phyloP scores from a whole-genome alignment of 345 rosid species.

The Pistacia atlantica region DNA sequence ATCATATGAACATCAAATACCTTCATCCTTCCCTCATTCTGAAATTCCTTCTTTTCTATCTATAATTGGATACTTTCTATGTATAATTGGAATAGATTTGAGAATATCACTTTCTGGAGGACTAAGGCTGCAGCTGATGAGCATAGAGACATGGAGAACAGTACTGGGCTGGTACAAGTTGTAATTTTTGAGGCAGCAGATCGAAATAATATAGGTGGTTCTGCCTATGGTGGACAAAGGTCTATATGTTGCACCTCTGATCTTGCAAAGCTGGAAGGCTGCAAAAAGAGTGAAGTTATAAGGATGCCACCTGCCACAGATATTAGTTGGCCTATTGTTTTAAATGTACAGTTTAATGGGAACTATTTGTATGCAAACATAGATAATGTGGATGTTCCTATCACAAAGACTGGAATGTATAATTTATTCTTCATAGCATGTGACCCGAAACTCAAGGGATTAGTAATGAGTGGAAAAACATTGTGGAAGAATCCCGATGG shows the following conservation, averaged over 20 bases:
- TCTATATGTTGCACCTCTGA: constrained; percentile 96
- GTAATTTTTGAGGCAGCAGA: constrained; percentile 94
- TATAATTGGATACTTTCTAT: constrained; percentile 1
- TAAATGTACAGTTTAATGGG: constrained; percentile 62
- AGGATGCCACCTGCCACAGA: constrained; percentile 79
- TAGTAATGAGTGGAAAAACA: constrained; percentile 86
- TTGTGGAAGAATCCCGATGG: constrained; percentile 94
- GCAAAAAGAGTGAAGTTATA: constrained; percentile 91
- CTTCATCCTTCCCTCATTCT: neutral
- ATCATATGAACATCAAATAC: neutral
- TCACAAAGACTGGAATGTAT: constrained; percentile 84
- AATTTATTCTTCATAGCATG: constrained; percentile 86
- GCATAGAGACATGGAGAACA: constrained; percentile 44
- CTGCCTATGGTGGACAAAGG: constrained; percentile 98
- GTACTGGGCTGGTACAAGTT: constrained; percentile 70
- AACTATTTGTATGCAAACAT: constrained; percentile 43
- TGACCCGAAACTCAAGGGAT: constrained; percentile 82
- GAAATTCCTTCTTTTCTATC: neutral
- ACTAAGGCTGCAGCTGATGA: constrained; percentile 47
- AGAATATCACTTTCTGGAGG: constrained; percentile 79
- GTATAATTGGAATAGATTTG: constrained; percentile 50
- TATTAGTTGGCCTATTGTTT: constrained; percentile 72
- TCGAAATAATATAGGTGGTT: constrained; percentile 92
- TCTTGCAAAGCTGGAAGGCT: constrained; percentile 93
- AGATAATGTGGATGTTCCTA: constrained; percentile 46